Evolutionary conservation across 2,329 filamentous ascomycete species (phyloP).

Genomic region (Penicillium sp.): DNA sequence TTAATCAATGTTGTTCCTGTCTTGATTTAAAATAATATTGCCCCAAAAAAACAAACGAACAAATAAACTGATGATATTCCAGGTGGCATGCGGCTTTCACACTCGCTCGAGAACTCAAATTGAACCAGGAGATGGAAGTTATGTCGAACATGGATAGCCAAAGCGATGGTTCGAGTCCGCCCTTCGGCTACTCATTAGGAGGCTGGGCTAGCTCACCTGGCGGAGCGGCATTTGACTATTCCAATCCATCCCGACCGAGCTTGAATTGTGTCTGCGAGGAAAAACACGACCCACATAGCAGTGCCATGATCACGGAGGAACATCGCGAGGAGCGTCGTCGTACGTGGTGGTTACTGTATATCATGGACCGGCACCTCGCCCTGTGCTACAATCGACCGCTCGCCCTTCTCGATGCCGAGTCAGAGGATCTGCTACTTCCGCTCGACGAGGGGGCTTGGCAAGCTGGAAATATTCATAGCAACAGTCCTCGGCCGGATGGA

Average conservation of each 20-base stretch:
- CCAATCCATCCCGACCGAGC: conserved; percentile 35
- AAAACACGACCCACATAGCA: conserved; percentile 23
- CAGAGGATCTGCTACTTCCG: conserved; percentile 80
- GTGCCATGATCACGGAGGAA: conserved; percentile 66
- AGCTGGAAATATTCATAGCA: conserved; percentile 72
- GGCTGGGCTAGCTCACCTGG: conserved; percentile 56
- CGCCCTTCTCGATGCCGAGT: conserved; percentile 85
- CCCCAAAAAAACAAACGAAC: no score
- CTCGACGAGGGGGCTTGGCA: conserved; percentile 88
- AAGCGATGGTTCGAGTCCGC: conserved; percentile 36
- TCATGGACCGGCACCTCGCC: conserved; percentile 85
- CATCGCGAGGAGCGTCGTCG: conserved; percentile 85
- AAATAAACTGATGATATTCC: conserved; percentile 7
- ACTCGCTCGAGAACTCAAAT: conserved; percentile 81
- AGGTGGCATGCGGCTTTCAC: conserved; percentile 92
- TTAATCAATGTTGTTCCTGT: not conserved
- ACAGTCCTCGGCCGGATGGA: conserved; percentile 47
- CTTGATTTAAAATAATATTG: no score
- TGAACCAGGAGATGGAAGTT: conserved; percentile 74
- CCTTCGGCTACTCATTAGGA: conserved; percentile 36
- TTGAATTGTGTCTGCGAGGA: conserved; percentile 43
- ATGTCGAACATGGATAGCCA: conserved; percentile 35
- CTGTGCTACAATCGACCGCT: conserved; percentile 91
- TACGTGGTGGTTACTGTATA: conserved; percentile 93
- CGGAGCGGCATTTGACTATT: conserved; percentile 49